phyloP scores from a whole-genome alignment of 352 stramenopile species.

The Phytopythium boreale region DNA sequence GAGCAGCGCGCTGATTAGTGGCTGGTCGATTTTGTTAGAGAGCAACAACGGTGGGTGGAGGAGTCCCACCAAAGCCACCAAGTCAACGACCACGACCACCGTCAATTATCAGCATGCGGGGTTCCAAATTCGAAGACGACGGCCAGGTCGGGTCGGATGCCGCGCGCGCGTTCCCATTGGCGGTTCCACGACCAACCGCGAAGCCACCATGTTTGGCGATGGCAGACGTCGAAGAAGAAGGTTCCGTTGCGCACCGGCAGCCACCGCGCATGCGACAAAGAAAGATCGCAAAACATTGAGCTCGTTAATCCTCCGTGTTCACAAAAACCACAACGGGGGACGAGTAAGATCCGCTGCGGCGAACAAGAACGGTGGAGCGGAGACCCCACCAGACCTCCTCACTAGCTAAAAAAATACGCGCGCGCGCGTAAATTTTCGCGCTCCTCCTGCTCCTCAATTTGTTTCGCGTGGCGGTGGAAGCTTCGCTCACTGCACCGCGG shows the following conservation, averaged over 20 bases:
- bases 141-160: neutral
- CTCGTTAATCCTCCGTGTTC: neutral
- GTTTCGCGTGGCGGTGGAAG: neutral
- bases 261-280: neutral
- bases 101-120: neutral
- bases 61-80: neutral
- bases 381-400: neutral
- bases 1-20: conserved; percentile 23
- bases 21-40: neutral
- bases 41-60: neutral
- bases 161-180: neutral
- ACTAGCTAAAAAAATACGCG: neutral
- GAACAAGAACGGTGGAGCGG: neutral
- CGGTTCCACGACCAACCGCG: neutral
- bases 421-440: neutral
- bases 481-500: neutral
- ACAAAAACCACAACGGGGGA: too few relatives aligned
- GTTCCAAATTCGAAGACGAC: too few relatives aligned
- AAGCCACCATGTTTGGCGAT: neutral
- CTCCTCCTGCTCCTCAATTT: neutral
- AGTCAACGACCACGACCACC: neutral
- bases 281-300: neutral
- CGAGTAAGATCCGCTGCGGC: too few relatives aligned
- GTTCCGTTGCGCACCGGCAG: neutral
- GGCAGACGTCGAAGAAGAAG: neutral